Evolutionary conservation across 352 stramenopile genomes (phyloP), one percentile per base, ranked within the genome.

Genomic region (Pythium aquatile): DNA sequence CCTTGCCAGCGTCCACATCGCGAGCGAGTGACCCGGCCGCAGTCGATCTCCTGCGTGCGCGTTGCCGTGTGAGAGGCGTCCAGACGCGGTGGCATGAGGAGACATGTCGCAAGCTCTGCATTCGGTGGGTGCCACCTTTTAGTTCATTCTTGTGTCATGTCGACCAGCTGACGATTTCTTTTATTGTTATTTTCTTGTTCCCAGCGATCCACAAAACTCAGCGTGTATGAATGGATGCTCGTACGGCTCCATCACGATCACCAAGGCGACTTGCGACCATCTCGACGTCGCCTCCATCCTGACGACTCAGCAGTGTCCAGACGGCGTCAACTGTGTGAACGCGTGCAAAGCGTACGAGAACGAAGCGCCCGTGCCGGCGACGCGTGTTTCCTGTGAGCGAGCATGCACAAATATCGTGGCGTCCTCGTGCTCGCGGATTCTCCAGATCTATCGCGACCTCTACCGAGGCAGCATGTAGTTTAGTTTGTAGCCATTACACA

Each of bases 161-260:
- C 8, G n/a, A 32, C 26, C 46, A 49, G 32, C 24, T 57, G 32
- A 51, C 17, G 5, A 53, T 40, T 20, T 47, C 20, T 24, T 24
- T 24, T 24, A 24, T 24, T 24, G 20, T 24, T 24, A 24, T 17
- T 62, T 3, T 60, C 14, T 29, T 58, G 47, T 53, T 52, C 20
- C 42, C 48, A 88, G 81, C 6, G 79, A 90, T 35, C 70, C 74
- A 42, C 72, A 87, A 52, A 83, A 90, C 55, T 66, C 75, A 9
- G 78, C 79, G 26, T 91, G 82, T 56, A 91, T 90, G 83, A 88
- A 89, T 49, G 80, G 83, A 46, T 91, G 83, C 67, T 87, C 80
- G 2, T 91, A 87, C 59, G 81, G 81, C 11, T 88, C 83, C 37
- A 86, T 88, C 61, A 87, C 75, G 14, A 71, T 85, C 42, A 89